These are phyloP conservation scores for Kurtzmaniella quercitrusa DNA, from an alignment of 1,139 yeast species.

Conservation along the genomic window DNA sequence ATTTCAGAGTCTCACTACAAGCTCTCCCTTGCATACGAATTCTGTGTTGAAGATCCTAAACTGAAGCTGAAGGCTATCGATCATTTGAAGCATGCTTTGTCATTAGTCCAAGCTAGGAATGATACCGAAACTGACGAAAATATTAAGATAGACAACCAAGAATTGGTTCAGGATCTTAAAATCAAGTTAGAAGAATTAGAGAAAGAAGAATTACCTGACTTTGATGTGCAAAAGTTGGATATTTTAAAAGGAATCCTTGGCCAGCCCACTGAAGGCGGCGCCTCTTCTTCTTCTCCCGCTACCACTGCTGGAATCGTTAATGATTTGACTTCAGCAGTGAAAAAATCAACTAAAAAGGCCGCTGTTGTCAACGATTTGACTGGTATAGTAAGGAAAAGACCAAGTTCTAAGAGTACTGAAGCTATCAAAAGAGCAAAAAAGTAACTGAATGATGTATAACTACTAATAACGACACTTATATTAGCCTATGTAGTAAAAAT, in stretches of 20 bases:
- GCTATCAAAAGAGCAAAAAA: slow-evolving; percentile 11
- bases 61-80: slow-evolving; percentile 50
- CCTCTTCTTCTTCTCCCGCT: slow-evolving; percentile 7
- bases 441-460: neutral
- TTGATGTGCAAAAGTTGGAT: slow-evolving; percentile 52
- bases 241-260: slow-evolving; percentile 65
- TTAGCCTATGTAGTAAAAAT: neutral
- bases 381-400: neutral
- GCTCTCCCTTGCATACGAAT: slow-evolving; percentile 75
- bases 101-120: slow-evolving; percentile 48
- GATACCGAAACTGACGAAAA: slow-evolving; percentile 23
- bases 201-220: slow-evolving; percentile 47
- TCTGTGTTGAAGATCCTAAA: slow-evolving; percentile 50
- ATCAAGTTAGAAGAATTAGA: slow-evolving; percentile 50
- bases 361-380: slow-evolving; percentile 1
- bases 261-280: slow-evolving; percentile 26
- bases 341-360: slow-evolving; percentile 18
- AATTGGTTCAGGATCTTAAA: slow-evolving; percentile 50
- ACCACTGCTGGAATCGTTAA: slow-evolving; percentile 13
- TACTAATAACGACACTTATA: neutral
- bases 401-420: neutral
- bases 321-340: slow-evolving; percentile 33
- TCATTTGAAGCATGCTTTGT: slow-evolving; percentile 58
- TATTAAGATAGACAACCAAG: slow-evolving; percentile 43
- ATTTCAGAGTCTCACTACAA: slow-evolving; percentile 82